Conservation (phyloP, 2,329 filamentous ascomycete species). For the Colletotrichum echinochloae region DNA sequence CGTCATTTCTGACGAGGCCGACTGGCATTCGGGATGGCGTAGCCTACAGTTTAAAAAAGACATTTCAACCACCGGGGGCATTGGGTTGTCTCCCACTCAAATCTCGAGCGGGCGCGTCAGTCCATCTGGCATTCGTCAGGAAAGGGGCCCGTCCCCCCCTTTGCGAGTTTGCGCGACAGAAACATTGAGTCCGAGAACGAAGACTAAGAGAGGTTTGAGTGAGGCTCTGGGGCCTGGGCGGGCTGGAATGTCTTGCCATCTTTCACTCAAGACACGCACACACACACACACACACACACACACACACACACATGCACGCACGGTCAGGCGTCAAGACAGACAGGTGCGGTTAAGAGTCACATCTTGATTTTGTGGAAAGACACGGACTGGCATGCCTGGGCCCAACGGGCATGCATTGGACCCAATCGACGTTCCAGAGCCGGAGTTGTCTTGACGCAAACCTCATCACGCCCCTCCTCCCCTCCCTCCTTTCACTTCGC, state of each 20-base stretch:
- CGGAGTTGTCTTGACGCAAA: not conserved
- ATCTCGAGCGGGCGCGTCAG: not conserved
- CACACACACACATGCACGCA: not conserved
- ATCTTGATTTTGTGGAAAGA: not conserved
- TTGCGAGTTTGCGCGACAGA: not conserved
- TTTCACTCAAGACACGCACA: not conserved
- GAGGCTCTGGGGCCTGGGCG: not conserved
- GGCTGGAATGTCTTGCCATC: not conserved
- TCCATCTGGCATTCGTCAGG: not conserved
- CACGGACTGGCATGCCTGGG: not conserved
- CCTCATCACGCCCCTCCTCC: too few species aligned
- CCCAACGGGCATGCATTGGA: not conserved
- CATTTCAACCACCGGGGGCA: not conserved
- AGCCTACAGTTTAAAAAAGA: too few species aligned
- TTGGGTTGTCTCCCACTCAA: not conserved
- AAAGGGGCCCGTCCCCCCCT: not conserved
- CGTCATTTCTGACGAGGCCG: not conserved
- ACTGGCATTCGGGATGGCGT: constrained; percentile 1
- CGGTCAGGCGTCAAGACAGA: not conserved
- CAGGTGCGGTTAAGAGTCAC: not conserved
- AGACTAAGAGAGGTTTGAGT: not conserved
- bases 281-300: not conserved
- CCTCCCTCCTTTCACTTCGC: not conserved
- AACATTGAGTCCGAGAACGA: not conserved
- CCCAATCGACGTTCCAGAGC: not conserved